These are phyloP conservation scores for Omphalotus guepiniiformis DNA, from an alignment of 768 basidiomycete genomes.

Conservation along the genomic window DNA sequence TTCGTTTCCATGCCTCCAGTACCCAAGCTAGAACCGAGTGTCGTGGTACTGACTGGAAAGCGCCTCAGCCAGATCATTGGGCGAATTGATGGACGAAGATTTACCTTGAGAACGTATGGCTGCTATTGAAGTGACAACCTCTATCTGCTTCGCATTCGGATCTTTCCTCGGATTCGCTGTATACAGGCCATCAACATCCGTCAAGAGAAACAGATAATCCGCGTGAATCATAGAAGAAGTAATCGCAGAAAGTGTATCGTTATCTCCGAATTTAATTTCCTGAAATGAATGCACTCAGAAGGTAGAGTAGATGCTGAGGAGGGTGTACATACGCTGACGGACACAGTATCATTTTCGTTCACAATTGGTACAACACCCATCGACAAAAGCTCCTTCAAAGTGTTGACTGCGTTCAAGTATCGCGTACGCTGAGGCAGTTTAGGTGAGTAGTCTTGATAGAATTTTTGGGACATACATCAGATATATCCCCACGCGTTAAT, in stretches of 20 bases:
- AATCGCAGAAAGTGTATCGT: slow-evolving; percentile 96
- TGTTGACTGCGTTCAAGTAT: slow-evolving; percentile 96
- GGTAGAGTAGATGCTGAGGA: background rate
- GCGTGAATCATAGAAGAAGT: slow-evolving; percentile 97
- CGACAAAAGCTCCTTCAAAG: slow-evolving; percentile 82
- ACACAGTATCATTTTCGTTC: slow-evolving; percentile 98
- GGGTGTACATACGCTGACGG: slow-evolving; percentile 75
- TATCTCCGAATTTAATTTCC: slow-evolving; percentile 99
- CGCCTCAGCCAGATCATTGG: slow-evolving; percentile 4
- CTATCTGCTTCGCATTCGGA: slow-evolving; percentile 72
- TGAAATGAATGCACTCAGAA: slow-evolving; percentile 23
- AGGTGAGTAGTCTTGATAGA: no score
- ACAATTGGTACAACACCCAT: slow-evolving; percentile 98
- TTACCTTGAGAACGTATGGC: slow-evolving; percentile 78
- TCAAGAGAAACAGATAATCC: slow-evolving; percentile 93
- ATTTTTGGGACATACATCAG: slow-evolving; percentile 74
- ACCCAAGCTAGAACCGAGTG: slow-evolving; percentile 88
- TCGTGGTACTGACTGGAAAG: slow-evolving; percentile 79
- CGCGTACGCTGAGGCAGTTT: slow-evolving; percentile 70
- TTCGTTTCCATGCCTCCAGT: slow-evolving; percentile 99
- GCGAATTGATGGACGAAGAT: slow-evolving; percentile 7
- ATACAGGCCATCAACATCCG: slow-evolving; percentile 95
- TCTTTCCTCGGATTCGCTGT: slow-evolving; percentile 94
- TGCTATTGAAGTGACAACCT: slow-evolving; percentile 78
- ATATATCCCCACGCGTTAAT: slow-evolving; percentile 92